Evolutionary conservation across 441 rosid species (phyloP), one percentile per base, ranked within the genome.

Genomic region (Jatropha podagrica): DNA sequence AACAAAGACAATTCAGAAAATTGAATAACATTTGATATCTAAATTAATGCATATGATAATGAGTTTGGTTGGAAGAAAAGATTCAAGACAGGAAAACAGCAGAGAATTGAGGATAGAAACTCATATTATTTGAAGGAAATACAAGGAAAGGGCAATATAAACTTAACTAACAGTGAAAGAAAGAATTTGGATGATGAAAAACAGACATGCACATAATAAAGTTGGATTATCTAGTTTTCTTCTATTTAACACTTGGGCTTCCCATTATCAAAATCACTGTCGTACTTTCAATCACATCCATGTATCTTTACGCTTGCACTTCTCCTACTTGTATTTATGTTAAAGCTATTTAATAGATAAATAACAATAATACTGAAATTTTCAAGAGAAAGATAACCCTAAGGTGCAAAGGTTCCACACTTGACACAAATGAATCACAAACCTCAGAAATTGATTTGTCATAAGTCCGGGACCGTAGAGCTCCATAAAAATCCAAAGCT

Each of bases 401-500:
- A 63, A 64, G 14, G 32, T 66, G 32, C 27, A 55, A 42, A 38
- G 27, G 41, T 20, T 58, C 4, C 13, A 49, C 26, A 69, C 44
- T 58, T 72, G 13, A 66, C 42, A 65, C n/a, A 38, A 27, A 65
- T 23, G 54, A 74, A 59, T 64, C 61, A 46, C 51, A 51, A 80
- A 93, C 98, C 98, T 90, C 86, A 52, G 87, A 88, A 80, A 95
- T 93, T 44, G 94, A 86, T 73, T 83, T 86, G 85, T 95, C 99
- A 78, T 91, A 95, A 69, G 97, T 95, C 71, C 95, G 88, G 18
- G 98, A 95, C 82, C 99, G 88, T 56, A 93, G 86, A 73, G 97
- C 98, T 82, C 99, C 97, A 78, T 93, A 93, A 81, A 93, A 96
- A 82, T 95, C 98, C 85, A 95, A 87, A 73, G 97, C 99, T 95